Percentiles rank a stretch among this genome's conserved stretches.
phyloP scores from a whole-genome alignment of 805 yeast genomes.

The Lachancea sp. region DNA sequence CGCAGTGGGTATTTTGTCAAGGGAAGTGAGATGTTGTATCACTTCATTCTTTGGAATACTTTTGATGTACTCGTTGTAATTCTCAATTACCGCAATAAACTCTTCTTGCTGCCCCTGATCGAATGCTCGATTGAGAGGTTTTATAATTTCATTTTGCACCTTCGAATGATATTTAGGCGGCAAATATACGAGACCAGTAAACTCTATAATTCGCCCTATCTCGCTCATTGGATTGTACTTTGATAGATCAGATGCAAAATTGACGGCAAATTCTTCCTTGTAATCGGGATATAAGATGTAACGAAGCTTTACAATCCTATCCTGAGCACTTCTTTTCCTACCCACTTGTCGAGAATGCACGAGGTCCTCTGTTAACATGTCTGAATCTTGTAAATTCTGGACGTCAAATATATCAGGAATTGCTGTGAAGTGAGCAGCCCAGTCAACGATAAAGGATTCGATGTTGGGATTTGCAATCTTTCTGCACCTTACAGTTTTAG shows the following conservation, averaged over 20 bases:
- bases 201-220: slow-evolving; percentile 29
- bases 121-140: slow-evolving; percentile 22
- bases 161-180: slow-evolving; percentile 16
- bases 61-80: slow-evolving; percentile 40
- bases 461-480: background rate
- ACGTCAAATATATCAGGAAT: slow-evolving; percentile 14
- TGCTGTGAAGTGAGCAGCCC: background rate
- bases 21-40: slow-evolving; percentile 26
- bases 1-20: slow-evolving; percentile 34
- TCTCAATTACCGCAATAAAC: slow-evolving; percentile 33
- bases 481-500: background rate
- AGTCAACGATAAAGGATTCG: slow-evolving; percentile 2
- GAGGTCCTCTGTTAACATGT: slow-evolving; percentile 8
- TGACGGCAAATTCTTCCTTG: slow-evolving; percentile 24
- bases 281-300: slow-evolving; percentile 21
- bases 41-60: slow-evolving; percentile 33
- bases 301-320: slow-evolving; percentile 9
- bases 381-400: slow-evolving; percentile 7
- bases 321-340: slow-evolving; percentile 5
- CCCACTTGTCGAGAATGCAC: slow-evolving; percentile 13
- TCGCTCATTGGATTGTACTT: slow-evolving; percentile 31
- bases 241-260: slow-evolving; percentile 14
- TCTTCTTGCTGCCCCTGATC: slow-evolving; percentile 24
- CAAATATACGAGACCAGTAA: slow-evolving; percentile 20
- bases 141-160: slow-evolving; percentile 14